Base-by-base conservation (phyloP, 108 stramenopile species). In the Nitzschia inconspicua region DNA sequence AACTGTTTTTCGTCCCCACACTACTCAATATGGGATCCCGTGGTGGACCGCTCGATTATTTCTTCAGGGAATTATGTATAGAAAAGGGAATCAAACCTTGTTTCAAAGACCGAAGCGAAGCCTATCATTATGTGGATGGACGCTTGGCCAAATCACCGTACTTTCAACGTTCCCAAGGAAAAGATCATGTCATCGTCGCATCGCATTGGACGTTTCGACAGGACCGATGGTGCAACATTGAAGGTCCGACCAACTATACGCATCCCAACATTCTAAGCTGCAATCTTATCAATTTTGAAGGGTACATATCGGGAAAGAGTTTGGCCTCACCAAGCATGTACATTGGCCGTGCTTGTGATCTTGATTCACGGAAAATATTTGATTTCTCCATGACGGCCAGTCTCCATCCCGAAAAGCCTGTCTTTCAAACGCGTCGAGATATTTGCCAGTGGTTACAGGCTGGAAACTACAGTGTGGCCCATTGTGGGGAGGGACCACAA, bases 1-100 rank as follows among this genome's bases (percentile, higher is more conserved):
- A 53, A 6, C 19, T 73, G 2, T 73, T 73, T 55, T 55, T 73
- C 44, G 69, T 63, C 14, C 69, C 69, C 2, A 16, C 40, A 2
- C 18, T 70, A 4, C 19, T 70, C 24, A 67, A n/a, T n/a, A n/a
- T n/a, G n/a, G n/a, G n/a, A 63, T 58, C 29, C 43, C 22, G 39
- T 42, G 3, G 37, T 4, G 25, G 48, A 51, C 25, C 49, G 50
- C n/a, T n/a, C n/a, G n/a, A n/a, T n/a, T n/a, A n/a, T 10, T n/a
- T n/a, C 14, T 46, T 4, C 3, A 1, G 27, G 41, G 19, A 8
- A 42, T 48, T 40, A n/a, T 47, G 10, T 23, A 26, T 27, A 6
- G 50, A 39, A 36, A 50, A 11, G 23, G 25, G 2, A 51, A 3
- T 6, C 6, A n/a, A 1, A 37, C 11, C 8, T 63, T 48, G 19